These are phyloP conservation scores for Paratinospora sagittata DNA, from an alignment of 164 flowering plant species.

Conservation along the genomic window DNA sequence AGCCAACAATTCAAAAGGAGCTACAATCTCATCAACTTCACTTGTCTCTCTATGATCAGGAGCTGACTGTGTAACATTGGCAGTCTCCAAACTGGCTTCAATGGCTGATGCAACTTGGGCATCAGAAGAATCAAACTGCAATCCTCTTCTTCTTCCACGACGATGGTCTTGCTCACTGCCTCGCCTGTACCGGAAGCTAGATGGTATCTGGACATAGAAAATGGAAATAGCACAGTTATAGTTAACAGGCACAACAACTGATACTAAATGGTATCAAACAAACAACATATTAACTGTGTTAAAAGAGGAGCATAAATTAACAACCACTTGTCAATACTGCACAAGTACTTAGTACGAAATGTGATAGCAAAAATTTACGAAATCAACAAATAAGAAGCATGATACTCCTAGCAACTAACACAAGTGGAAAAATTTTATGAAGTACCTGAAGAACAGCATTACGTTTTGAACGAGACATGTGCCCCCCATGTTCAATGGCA, in stretches of 20 bases:
- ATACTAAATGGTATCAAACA: not conserved
- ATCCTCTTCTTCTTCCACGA: conserved; percentile 42
- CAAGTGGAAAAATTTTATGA: too few species aligned
- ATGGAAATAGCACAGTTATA: too few species aligned
- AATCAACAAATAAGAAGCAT: not conserved
- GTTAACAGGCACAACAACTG: too few species aligned
- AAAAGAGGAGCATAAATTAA: not conserved
- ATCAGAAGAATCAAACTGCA: conserved; percentile 44
- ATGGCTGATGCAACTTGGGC: conserved; percentile 58
- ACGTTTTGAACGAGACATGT: conserved; percentile 85
- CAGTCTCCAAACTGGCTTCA: conserved; percentile 56
- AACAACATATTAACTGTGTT: not conserved
- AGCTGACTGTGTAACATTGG: conserved; percentile 23
- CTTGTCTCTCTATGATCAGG: conserved; percentile 26
- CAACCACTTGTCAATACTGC: not conserved
- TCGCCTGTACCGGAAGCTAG: conserved; percentile 68
- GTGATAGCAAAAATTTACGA: too few species aligned
- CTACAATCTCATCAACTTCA: conserved; percentile 39
- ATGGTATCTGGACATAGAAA: conserved; percentile 63
- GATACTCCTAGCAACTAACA: too few species aligned
- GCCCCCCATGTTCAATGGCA: conserved; percentile 81
- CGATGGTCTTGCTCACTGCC: conserved; percentile 49
- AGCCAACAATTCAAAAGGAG: conserved; percentile 48
- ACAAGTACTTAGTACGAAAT: not conserved
- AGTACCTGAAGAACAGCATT: conserved; percentile 85